Evolutionary conservation across 2,329 filamentous ascomycete species (phyloP), one percentile per base, ranked within the genome.

Genomic region (Chalaropsis ovoidea): DNA sequence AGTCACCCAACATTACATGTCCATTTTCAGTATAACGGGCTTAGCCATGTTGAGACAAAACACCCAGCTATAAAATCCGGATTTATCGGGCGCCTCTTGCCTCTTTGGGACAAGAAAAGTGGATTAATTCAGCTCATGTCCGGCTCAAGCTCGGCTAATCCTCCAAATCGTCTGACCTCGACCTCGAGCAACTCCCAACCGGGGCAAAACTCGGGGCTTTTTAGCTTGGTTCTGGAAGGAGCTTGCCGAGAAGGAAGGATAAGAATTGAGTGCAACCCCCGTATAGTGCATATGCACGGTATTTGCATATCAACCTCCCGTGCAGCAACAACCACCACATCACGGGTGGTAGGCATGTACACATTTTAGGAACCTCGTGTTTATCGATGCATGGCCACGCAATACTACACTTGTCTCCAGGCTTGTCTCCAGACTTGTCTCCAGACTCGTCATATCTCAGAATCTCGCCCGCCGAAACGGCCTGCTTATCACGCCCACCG

Each of bases 231-330:
- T 58, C 54, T 58, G 24, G 54, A 58, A 58, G 54, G 54, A 58
- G 54, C 43, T 47, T 47, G 43, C 54, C 54, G 54, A 58, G 54
- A 58, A 58, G 31, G 31, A 19, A 19, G 24, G 27, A 58, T 39
- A 52, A 24, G 24, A 24, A 10, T 13, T 22, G 15, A 27, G 10
- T 22, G 24, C 24, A 35, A 35, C n/a, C 43, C 43, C 15, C n/a
- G n/a, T 2, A 17, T 47, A 47, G 43, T 19, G 15, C 43, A 47
- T 47, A 47, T 47, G n/a, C 15, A 47, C 4, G 15, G 27, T 15
- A 19, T 10, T 19, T 15, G 3, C 52, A 56, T 58, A 58, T 58
- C n/a, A 39, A 58, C 31, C 27, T 35, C 27, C 10, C 3, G 5
- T 2, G n/a, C 35, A 7, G 8, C 35, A 39, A 39, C 35, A 8